Conservation (phyloP, 176 grass and related monocot species). For the Paspalum vaginatum region DNA sequence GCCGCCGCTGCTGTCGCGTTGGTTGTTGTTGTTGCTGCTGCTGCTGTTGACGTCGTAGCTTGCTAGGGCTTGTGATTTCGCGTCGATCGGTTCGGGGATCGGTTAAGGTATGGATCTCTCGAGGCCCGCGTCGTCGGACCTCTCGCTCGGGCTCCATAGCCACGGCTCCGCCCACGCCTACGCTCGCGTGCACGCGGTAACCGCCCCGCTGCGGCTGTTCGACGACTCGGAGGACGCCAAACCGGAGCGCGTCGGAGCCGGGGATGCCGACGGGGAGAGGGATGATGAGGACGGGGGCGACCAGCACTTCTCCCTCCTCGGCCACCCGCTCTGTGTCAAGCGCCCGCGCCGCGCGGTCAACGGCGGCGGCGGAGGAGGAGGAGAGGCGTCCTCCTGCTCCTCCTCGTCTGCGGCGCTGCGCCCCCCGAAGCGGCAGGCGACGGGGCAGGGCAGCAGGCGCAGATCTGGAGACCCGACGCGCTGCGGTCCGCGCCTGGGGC, state of each 20-base stretch:
- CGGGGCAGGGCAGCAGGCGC: constrained; percentile 24
- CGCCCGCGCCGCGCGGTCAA: constrained; percentile 55
- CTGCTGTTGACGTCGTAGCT: constrained; percentile 6
- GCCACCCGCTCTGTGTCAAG: constrained; percentile 87
- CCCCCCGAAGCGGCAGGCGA: constrained; percentile 51
- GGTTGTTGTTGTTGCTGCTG: constrained; percentile 14
- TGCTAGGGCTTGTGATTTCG: constrained; percentile 41
- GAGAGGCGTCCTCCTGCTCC: constrained; percentile 62
- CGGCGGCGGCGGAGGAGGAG: constrained; percentile 5
- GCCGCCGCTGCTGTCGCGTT: background rate
- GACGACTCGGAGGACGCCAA: constrained; percentile 50
- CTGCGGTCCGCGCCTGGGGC: constrained; percentile 71
- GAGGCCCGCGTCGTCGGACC: constrained; percentile 59
- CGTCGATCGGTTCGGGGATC: background rate
- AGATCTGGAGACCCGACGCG: constrained; percentile 65
- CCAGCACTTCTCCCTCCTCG: constrained; percentile 72
- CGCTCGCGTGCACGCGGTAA: constrained; percentile 31
- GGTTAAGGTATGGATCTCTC: constrained; percentile 65
- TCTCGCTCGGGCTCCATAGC: constrained; percentile 76
- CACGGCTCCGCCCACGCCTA: constrained; percentile 18
- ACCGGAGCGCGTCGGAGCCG: constrained; percentile 33
- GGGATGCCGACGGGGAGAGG: background rate
- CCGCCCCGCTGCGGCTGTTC: constrained; percentile 48
- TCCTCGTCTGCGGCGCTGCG: constrained; percentile 54
- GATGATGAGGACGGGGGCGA: constrained; percentile 47